These are phyloP conservation scores for Fusarium buxicola DNA, from an alignment of 2,329 filamentous ascomycete genomes.

Conservation along the genomic window DNA sequence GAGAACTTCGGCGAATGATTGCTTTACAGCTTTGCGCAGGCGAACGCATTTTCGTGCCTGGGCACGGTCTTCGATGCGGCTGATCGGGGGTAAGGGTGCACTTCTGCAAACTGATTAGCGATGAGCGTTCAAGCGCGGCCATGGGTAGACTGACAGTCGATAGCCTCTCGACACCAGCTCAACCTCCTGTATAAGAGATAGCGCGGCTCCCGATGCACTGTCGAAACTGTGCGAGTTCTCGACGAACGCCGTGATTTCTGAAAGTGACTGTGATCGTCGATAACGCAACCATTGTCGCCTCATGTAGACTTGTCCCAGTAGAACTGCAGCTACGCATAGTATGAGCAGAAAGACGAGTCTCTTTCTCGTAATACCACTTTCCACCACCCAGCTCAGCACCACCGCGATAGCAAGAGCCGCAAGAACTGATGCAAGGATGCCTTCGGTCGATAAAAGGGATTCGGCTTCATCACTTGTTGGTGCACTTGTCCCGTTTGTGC, in stretches of 20 bases:
- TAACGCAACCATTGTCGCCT: constrained; percentile 85
- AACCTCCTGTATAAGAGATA: constrained; percentile 92
- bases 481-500: constrained; percentile 28
- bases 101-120: constrained; percentile 66
- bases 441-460: constrained; percentile 56
- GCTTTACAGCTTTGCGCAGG: constrained; percentile 80
- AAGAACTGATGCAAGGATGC: constrained; percentile 60
- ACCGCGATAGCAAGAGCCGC: constrained; percentile 74
- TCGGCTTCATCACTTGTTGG: constrained; percentile 36
- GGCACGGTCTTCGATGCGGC: constrained; percentile 84
- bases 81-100: constrained; percentile 90
- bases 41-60: constrained; percentile 83
- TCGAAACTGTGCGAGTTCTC: constrained; percentile 84
- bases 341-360: constrained; percentile 62
- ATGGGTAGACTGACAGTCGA: constrained; percentile 70
- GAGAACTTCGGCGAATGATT: constrained; percentile 76
- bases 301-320: constrained; percentile 74
- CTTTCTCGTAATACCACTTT: constrained; percentile 67
- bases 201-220: constrained; percentile 77
- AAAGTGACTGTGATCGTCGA: constrained; percentile 78
- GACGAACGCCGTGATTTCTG: constrained; percentile 76
- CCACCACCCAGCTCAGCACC: constrained; percentile 77
- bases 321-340: constrained; percentile 65
- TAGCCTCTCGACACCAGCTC: constrained; percentile 94
- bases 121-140: not conserved